phyloP scores from a whole-genome alignment of 2,329 filamentous ascomycete species.

The Penicillium polonicum region DNA sequence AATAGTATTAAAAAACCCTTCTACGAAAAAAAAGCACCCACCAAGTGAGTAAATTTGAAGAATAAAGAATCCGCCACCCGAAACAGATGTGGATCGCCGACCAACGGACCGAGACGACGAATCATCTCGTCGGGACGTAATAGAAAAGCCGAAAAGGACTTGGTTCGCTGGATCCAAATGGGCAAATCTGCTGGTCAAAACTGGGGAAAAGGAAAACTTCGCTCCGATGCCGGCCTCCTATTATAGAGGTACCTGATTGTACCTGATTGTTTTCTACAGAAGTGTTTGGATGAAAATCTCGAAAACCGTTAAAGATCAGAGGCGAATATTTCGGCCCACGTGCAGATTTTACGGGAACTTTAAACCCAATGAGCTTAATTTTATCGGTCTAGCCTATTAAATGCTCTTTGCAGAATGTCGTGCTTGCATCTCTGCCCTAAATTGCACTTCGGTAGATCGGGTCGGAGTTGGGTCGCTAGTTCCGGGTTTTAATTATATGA shows the following conservation, averaged over 20 bases:
- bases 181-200: not conserved
- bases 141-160: conserved; percentile 3
- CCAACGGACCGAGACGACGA: conserved; percentile 7
- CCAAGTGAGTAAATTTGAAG: not conserved
- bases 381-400: not conserved
- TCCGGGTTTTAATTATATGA: not conserved
- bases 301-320: not conserved
- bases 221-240: conserved; percentile 11
- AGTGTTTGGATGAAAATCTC: not conserved
- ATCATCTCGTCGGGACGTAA: conserved; percentile 7
- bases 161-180: not conserved
- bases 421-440: not conserved
- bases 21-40: not conserved
- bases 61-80: conserved; percentile 9
- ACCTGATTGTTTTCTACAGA: not conserved
- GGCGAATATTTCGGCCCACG: not conserved
- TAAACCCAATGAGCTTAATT: not conserved
- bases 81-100: conserved; percentile 11
- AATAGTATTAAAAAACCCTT: not conserved
- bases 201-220: conserved; percentile 9
- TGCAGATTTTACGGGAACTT: not conserved
- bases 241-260: not conserved
- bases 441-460: not conserved
- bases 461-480: not conserved
- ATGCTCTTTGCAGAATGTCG: not conserved